Conservation (phyloP, 768 basidiomycete species). For the Tricholoma furcatifolium region DNA sequence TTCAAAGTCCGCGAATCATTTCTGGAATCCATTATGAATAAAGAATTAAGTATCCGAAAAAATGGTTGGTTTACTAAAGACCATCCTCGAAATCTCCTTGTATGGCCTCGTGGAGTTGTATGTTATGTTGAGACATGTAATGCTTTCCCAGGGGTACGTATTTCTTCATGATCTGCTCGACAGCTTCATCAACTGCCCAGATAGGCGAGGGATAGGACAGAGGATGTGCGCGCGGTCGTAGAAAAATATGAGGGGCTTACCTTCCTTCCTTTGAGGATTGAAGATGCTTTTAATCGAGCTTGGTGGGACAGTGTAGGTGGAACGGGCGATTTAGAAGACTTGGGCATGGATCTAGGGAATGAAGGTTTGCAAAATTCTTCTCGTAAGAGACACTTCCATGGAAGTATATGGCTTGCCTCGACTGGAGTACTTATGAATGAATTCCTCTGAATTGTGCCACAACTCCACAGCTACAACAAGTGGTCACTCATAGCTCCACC, state of each 20-base stretch:
- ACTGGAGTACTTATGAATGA: too few species aligned
- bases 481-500: too few species aligned
- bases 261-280: conserved; percentile 63
- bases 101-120: conserved; percentile 62
- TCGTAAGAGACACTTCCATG: too few species aligned
- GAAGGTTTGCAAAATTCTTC: conserved; percentile 40
- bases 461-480: too few species aligned
- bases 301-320: conserved; percentile 64
- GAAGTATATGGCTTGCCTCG: too few species aligned
- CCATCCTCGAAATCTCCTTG: conserved; percentile 60
- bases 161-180: conserved; percentile 1
- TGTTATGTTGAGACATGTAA: conserved; percentile 72
- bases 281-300: conserved; percentile 67
- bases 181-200: conserved; percentile 14
- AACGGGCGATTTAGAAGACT: conserved; percentile 16
- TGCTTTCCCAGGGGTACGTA: conserved; percentile 60
- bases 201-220: conserved; percentile 56
- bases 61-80: too few species aligned
- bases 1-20: too few species aligned
- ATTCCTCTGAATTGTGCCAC: too few species aligned
- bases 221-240: conserved; percentile 48
- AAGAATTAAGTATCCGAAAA: too few species aligned
- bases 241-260: conserved; percentile 49
- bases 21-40: too few species aligned
- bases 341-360: conserved; percentile 48